Base-by-base conservation (phyloP, 306 rosid genomes). In the Gleditsia sinensis region DNA sequence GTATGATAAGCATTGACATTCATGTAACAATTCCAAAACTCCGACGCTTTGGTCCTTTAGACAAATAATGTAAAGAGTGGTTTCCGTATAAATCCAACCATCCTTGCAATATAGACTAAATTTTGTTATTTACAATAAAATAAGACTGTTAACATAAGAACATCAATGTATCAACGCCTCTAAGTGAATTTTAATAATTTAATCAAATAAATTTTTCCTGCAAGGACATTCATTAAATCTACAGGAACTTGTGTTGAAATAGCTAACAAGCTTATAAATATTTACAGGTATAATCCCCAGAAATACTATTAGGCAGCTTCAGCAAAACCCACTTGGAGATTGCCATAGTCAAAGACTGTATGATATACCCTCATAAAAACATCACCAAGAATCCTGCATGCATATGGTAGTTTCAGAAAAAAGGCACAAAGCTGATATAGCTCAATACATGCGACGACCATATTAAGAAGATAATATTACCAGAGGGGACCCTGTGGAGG, bases 361-460 rank as follows among this genome's bases (percentile, higher is more conserved):
- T 92, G 98, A 84, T 92, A 92, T 3, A 55, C 85, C 62, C 96
- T 90, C 96, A 88, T 88, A 72, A 92, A 90, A 30, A 88, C 88
- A 80, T 92, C 95, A 13, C 98, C 98, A 73, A 90, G 92, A 83
- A 92, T 88, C 98, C 98, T 92, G 92, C 86, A 78, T 8, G 7
- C 69, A 81, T 0, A 40, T 32, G 55, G 51, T 24, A 43, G 25
- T 51, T 65, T 63, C 45, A 74, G 67, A n/a, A n/a, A 42, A 50
- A 60, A 2, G 56, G 56, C 19, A 34, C 34, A 43, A 42, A 23
- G 36, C 55, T 39, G 33, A 27, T 56, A 28, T 5, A 57, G 9
- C 27, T 16, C 64, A 2, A 30, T 32, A 20, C 7, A 19, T 19
- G 67, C 28, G 40, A 77, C 72, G 25, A 56, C 13, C 50, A 23